Evolutionary conservation across 164 flowering plant genomes (phyloP).

Genomic region (Stephania yunnanensis): DNA sequence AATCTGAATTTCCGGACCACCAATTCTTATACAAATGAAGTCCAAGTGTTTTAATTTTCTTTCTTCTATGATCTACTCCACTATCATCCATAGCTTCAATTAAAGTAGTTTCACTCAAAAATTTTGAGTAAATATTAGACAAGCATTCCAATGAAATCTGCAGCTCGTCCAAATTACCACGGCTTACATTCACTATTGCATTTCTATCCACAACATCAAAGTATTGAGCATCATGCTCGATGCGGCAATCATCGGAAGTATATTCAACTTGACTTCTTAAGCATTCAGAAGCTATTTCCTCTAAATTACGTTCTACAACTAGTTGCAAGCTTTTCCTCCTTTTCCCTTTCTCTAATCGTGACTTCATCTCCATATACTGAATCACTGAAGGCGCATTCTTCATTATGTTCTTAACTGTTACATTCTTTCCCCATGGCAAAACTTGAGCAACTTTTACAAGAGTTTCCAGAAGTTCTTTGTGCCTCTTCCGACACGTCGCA

Average conservation of each 20-base stretch:
- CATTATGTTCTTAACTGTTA: conserved; percentile 58
- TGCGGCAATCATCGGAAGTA: conserved; percentile 10
- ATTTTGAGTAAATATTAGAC: conserved; percentile 35
- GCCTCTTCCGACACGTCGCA: conserved; percentile 43
- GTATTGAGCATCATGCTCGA: conserved; percentile 29
- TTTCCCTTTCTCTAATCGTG: conserved; percentile 27
- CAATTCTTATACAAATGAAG: conserved; percentile 27
- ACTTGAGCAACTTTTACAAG: conserved; percentile 62
- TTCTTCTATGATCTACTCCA: conserved; percentile 19
- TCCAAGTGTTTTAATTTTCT: conserved; percentile 18
- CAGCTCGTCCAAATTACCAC: conserved; percentile 23
- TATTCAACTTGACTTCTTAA: conserved; percentile 32
- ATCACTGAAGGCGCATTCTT: conserved; percentile 56
- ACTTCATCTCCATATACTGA: conserved; percentile 69
- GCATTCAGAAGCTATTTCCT: conserved; percentile 36
- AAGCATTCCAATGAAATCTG: conserved; percentile 53
- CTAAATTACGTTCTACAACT: conserved; percentile 28
- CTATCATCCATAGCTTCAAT: conserved; percentile 12
- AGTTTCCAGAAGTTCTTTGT: conserved; percentile 57
- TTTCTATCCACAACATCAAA: conserved; percentile 22
- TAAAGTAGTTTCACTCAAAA: conserved; percentile 19
- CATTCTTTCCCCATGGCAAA: conserved; percentile 88
- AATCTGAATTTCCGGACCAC: conserved; percentile 61
- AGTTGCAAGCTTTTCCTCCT: conserved; percentile 19
- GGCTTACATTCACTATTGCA: not conserved